Conservation (phyloP, 495 filamentous ascomycete species). For the Opeltia flavorubescens region DNA sequence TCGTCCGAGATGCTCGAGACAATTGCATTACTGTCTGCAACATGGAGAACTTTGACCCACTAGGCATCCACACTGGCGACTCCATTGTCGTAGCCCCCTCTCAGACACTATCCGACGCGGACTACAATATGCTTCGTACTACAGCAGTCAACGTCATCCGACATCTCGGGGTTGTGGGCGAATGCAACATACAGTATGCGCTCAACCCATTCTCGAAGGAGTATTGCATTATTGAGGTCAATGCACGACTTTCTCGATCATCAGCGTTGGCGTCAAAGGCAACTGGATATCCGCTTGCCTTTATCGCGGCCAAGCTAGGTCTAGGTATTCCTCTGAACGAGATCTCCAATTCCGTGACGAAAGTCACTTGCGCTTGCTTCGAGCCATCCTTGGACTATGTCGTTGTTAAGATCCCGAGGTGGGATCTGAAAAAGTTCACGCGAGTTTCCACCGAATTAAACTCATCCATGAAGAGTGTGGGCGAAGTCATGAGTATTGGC, state of each 20-base stretch:
- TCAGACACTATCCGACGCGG: conserved; percentile 91
- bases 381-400: conserved; percentile 98
- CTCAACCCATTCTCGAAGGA: conserved; percentile 92
- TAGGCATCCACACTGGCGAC: conserved; percentile 96
- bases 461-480: conserved; percentile 99
- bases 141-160: conserved; percentile 98
- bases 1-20: conserved; percentile 87
- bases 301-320: conserved; percentile 90
- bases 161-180: conserved; percentile 90
- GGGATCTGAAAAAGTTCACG: conserved; percentile 98
- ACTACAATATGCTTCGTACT: conserved; percentile 98
- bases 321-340: conserved; percentile 91
- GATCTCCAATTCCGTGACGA: conserved; percentile 91
- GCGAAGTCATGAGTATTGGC: conserved; percentile 97
- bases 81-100: conserved; percentile 97
- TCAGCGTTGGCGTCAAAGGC: conserved; percentile 96
- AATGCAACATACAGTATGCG: conserved; percentile 98
- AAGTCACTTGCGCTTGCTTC: conserved; percentile 93
- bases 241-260: conserved; percentile 90
- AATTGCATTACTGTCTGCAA: conserved; percentile 99
- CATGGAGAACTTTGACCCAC: conserved; percentile 99
- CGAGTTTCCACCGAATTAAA: conserved; percentile 87
- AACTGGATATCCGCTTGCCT: conserved; percentile 91
- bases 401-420: conserved; percentile 96
- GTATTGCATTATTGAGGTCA: conserved; percentile 99